Base-by-base conservation (phyloP, 345 rosid species). In the Salix koriyanagi region DNA sequence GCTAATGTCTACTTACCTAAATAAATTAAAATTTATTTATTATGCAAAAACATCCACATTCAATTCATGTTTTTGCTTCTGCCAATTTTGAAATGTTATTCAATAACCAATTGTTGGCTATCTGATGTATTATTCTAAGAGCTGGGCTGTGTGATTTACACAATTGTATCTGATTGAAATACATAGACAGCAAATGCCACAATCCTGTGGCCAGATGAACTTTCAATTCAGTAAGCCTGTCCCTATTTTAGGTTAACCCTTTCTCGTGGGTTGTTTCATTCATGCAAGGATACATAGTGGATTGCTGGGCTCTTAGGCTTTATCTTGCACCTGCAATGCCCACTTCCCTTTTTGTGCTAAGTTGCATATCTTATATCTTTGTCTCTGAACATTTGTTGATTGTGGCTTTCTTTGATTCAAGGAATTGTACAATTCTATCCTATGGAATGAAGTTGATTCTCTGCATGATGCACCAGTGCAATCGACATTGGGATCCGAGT, bases 391-490 rank as follows among this genome's bases (percentile, higher is more conserved):
- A 6, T 18, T 75, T 75, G 4, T 42, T 69, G 70, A n/a, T 80
- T 39, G 67, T 76, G 41, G 11, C 67, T 44, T 56, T 41, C 61
- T 75, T 66, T 73, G 71, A 77, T 84, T 58, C 42, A 89, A 94
- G 98, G 99, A 96, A 82, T 85, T 94, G 82, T 86, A 81, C 80
- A 91, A 85, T 81, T 84, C 89, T 79, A 91, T 94, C 48, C 77
- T 77, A 23, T 96, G 98, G 99, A 89, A 88, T 77, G 90, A 90
- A 88, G 91, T 96, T 18, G 91, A 88, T 67, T 88, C 92, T 67
- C 86, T 87, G 25, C 69, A 87, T 88, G 92, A 87, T 84, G 88
- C 88, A 76, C 87, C 89, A 9, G 79, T 86, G 80, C 95, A 88
- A 80, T 81, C 90, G 60, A 85, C 88, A 73, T 78, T 96, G 68